phyloP scores from a whole-genome alignment of 805 yeast genomes.

The Ogataea naganishii region DNA sequence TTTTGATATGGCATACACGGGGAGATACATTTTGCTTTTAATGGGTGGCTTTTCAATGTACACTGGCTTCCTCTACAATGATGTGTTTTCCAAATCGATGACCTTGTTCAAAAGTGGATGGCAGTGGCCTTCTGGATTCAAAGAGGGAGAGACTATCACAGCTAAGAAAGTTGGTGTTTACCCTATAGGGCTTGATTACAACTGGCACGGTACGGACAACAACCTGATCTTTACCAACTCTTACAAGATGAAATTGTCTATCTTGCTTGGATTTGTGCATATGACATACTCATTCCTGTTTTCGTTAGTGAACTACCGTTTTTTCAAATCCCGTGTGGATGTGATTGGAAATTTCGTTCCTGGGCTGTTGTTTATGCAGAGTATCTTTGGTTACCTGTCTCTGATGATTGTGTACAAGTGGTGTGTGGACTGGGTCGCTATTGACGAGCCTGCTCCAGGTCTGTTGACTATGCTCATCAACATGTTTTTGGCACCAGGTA shows the following conservation, averaged over 20 bases:
- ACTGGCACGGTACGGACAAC: conserved; percentile 98
- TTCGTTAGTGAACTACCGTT: conserved; percentile 71
- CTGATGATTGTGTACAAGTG: conserved; percentile 87
- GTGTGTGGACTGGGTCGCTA: conserved; percentile 84
- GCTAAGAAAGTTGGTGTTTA: conserved; percentile 67
- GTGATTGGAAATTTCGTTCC: conserved; percentile 91
- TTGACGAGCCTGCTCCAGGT: conserved; percentile 80
- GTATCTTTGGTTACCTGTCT: conserved; percentile 89
- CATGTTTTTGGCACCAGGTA: conserved; percentile 94
- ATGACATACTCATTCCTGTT: conserved; percentile 87
- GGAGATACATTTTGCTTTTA: conserved; percentile 80
- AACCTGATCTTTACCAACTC: conserved; percentile 85
- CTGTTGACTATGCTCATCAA: conserved; percentile 88
- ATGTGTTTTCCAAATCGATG: conserved; percentile 86
- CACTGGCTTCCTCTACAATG: conserved; percentile 92
- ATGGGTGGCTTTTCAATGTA: conserved; percentile 96
- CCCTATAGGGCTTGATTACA: conserved; percentile 81
- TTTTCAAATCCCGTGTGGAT: conserved; percentile 66
- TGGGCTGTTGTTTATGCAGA: conserved; percentile 89
- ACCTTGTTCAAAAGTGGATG: conserved; percentile 84
- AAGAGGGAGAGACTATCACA: conserved; percentile 58
- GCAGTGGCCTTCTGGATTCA: conserved; percentile 79
- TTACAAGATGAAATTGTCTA: conserved; percentile 93
- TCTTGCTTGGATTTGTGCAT: conserved; percentile 89
- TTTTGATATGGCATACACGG: conserved; percentile 91